Conservation (phyloP, 441 rosid species). For the Manihot esculenta region DNA sequence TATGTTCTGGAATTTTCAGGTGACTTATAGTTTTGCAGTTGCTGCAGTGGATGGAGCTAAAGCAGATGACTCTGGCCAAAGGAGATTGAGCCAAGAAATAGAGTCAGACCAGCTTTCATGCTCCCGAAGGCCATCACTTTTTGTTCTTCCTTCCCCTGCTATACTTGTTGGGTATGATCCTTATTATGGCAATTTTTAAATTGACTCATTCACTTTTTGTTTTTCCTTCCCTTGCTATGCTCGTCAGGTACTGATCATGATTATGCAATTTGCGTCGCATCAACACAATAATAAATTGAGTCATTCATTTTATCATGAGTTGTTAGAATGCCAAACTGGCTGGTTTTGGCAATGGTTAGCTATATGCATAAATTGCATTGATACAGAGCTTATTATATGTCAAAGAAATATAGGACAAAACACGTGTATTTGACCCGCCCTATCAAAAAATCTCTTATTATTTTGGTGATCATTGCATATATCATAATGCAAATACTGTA, state of each 20-base stretch:
- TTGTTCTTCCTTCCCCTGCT: conserved; percentile 92
- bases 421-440: background rate
- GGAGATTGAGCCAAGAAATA: conserved; percentile 66
- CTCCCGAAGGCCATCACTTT: conserved; percentile 68
- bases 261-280: background rate
- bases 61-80: conserved; percentile 68
- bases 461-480: background rate
- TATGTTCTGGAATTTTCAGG: conserved; percentile 23
- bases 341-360: background rate
- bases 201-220: background rate
- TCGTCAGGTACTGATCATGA: conserved; percentile 74
- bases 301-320: background rate
- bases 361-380: background rate
- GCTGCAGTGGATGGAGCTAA: conserved; percentile 63
- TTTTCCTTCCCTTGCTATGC: conserved; percentile 13
- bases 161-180: conserved; percentile 91
- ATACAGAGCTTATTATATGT: background rate
- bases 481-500: conserved; percentile 20
- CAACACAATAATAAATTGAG: conserved; percentile 7
- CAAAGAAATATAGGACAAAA: background rate
- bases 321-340: background rate
- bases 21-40: conserved; percentile 30
- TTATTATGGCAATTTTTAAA: conserved; percentile 10
- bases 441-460: no score
- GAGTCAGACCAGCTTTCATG: conserved; percentile 62